Conservation (phyloP, 2,329 filamentous ascomycete species). For the Stemphylium lycopersici region DNA sequence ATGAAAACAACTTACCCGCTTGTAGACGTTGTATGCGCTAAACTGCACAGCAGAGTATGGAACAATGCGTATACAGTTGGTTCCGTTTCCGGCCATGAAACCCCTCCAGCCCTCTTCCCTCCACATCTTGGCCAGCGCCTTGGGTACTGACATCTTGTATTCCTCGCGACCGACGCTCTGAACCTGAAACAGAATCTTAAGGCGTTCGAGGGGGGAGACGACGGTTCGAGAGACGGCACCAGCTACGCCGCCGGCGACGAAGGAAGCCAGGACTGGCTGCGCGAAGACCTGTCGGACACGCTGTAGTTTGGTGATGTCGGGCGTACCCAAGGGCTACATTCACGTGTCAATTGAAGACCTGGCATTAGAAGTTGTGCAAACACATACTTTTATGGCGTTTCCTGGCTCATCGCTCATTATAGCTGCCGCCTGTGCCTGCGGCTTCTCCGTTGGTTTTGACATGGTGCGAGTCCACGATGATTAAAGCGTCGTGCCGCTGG, state of each 20-base stretch:
- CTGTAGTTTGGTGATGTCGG: constrained; percentile 29
- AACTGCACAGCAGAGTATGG: constrained; percentile 99
- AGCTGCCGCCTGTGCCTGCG: constrained; percentile 20
- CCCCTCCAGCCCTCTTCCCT: constrained; percentile 94
- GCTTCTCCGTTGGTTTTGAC: constrained; percentile 28
- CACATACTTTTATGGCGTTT: constrained; percentile 34
- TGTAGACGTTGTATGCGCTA: constrained; percentile 97
- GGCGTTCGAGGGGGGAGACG: constrained; percentile 90
- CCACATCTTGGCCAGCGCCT: constrained; percentile 94
- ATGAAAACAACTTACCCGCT: constrained; percentile 67
- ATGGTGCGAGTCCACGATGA: constrained; percentile 19
- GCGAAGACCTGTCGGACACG: constrained; percentile 59
- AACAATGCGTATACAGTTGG: constrained; percentile 97
- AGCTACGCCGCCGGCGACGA: constrained; percentile 90
- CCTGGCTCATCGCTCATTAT: constrained; percentile 29
- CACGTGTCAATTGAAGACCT: constrained; percentile 21
- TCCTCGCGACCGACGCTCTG: constrained; percentile 89
- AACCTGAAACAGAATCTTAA: constrained; percentile 98
- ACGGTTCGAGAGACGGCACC: constrained; percentile 98
- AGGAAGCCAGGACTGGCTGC: constrained; percentile 87
- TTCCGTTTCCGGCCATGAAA: constrained; percentile 97
- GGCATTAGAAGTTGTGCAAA: not conserved
- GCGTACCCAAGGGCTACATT: constrained; percentile 22
- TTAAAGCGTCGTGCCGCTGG: constrained; percentile 8
- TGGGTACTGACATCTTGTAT: constrained; percentile 89